Evolutionary conservation across 192 early-diverging fungal species (phyloP), one percentile per base, ranked within the genome.

Genomic region (Gonapodya sp.): DNA sequence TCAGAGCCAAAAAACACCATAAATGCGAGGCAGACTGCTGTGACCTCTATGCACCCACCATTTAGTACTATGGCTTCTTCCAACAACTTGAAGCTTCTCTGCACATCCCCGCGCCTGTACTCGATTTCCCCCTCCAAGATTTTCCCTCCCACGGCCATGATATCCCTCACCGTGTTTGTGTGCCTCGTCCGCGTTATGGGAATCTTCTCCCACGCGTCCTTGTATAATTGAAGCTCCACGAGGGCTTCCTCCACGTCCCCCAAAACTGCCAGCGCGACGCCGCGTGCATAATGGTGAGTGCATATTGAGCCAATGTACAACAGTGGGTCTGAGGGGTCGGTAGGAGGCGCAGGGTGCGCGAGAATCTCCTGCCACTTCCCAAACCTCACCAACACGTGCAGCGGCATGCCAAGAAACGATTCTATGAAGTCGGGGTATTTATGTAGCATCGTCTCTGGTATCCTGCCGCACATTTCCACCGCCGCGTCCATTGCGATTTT

Each of bases 341-440:
- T 33, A 16, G 75, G 75, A 8, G 46, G 46, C 34, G 75, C 8
- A 2, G 75, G 75, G 30, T 77, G 31, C 30, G 75, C 75, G 75
- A 77, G 75, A 34, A 77, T 77, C 75, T 77, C 75, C 18, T 31
- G 8, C 75, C 75, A 77, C 34, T 77, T 77, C 75, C 75, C 75
- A 34, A 77, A 77, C 30, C 75, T 16, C 18, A 77, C 34, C 2
- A 18, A 31, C 8, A 77, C 75, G 75, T 77, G 75, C 18, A 32
- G 34, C 75, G 75, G 75, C 34, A 77, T 34, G 18, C 30, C 75
- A 33, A 77, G 18, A 77, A 77, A 77, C 30, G 75, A 18, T 33
- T 77, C 75, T 16, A 77, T 18, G 8, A 18, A 77, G 75, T 77
- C 75, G 75, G 75, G 75, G 31, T 2, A 34, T 31, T 77, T 34